These are phyloP conservation scores for Vitis hybrid DNA, from an alignment of 177 flowering plant species.

Conservation along the genomic window DNA sequence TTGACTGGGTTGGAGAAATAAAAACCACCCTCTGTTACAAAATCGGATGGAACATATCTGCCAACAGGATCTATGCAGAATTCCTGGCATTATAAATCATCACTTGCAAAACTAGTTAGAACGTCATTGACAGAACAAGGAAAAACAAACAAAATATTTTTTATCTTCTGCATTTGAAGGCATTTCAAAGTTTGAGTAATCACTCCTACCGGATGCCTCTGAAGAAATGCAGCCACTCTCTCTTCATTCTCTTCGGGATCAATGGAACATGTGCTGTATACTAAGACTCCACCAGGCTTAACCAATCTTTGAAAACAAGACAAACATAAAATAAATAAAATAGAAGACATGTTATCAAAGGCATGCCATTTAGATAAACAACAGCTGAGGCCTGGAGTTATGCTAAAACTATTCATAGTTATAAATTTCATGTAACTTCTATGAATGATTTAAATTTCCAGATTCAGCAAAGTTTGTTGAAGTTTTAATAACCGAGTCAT, in stretches of 20 bases:
- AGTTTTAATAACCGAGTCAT: too few relatives aligned
- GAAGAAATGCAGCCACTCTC: slow-evolving; percentile 78
- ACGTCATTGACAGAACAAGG: neutral
- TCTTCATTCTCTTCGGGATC: slow-evolving; percentile 91
- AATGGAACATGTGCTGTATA: slow-evolving; percentile 94
- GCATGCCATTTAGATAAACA: neutral
- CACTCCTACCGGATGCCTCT: slow-evolving; percentile 62
- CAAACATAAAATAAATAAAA: neutral
- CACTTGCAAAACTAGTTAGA: neutral
- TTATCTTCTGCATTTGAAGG: neutral
- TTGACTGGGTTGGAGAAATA: slow-evolving; percentile 76
- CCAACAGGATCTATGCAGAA: slow-evolving; percentile 62
- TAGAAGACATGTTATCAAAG: neutral
- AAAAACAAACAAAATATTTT: neutral
- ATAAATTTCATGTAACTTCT: too few relatives aligned
- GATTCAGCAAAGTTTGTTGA: too few relatives aligned
- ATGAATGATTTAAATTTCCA: too few relatives aligned
- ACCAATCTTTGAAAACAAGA: slow-evolving; percentile 56
- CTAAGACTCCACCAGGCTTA: slow-evolving; percentile 76
- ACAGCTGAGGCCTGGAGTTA: too few relatives aligned
- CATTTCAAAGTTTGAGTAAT: neutral
- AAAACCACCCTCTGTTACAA: slow-evolving; percentile 67
- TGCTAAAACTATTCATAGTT: too few relatives aligned
- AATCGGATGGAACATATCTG: slow-evolving; percentile 57
- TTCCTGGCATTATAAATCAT: slow-evolving; percentile 44